A percentile compares a stretch with the other conserved stretches of the same genome.
Evolutionary conservation across 2,329 filamentous ascomycete species (phyloP).

Genomic region (Colletotrichum camelliae): DNA sequence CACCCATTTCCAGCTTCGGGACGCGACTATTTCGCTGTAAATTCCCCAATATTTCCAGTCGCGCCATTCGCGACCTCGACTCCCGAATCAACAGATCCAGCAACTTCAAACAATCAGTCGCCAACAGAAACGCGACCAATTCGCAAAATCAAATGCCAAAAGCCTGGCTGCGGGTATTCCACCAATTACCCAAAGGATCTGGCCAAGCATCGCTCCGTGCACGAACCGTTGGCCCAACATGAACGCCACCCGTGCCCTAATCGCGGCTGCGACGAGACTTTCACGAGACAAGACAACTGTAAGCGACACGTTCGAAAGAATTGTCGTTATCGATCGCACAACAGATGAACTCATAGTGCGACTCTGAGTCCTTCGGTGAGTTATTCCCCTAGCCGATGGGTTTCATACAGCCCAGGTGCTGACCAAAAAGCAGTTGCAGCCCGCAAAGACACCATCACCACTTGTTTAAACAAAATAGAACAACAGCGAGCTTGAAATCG

Average conservation of each 20-base stretch:
- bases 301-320: background rate
- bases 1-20: background rate
- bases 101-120: background rate
- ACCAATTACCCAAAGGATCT: background rate
- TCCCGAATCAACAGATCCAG: background rate
- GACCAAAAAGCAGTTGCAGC: background rate
- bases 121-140: background rate
- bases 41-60: background rate
- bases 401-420: background rate
- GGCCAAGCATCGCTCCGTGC: background rate
- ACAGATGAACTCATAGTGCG: background rate
- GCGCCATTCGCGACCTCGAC: background rate
- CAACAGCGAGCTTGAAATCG: background rate
- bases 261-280: background rate
- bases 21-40: background rate
- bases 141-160: background rate
- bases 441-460: background rate
- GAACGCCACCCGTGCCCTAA: background rate
- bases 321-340: background rate
- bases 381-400: accelerated
- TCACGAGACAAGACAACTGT: background rate
- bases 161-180: background rate
- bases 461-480: background rate
- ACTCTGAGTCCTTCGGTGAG: background rate
- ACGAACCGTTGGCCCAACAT: background rate